A percentile compares a stretch with the other conserved stretches of the same genome.
Conservation (phyloP, 768 basidiomycete species). For the Termitomyces heimii region DNA sequence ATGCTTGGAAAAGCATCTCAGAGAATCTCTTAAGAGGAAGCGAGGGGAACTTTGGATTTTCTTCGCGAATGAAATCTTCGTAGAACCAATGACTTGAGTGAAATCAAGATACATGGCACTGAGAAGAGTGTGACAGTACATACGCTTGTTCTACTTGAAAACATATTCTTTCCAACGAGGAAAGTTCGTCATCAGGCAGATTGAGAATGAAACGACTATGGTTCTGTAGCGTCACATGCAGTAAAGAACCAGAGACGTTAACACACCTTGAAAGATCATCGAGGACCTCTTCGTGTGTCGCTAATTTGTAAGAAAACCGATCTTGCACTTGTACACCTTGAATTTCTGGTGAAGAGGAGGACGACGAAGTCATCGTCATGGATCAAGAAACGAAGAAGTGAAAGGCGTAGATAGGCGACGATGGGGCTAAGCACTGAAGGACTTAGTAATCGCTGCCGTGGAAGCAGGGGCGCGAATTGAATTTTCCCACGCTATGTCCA, state of each 20-base stretch:
- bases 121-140: conserved; percentile 26
- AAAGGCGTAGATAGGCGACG: conserved; percentile 19
- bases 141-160: conserved; percentile 99
- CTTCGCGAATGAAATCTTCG: conserved; percentile 95
- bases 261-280: conserved; percentile 84
- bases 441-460: too few relatives aligned
- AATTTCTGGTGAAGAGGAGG: conserved; percentile 76
- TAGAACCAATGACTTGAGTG: conserved; percentile 94
- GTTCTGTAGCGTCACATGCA: conserved; percentile 3
- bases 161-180: conserved; percentile 88
- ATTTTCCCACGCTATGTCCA: too few relatives aligned
- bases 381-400: conserved; percentile 14
- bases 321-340: conserved; percentile 29
- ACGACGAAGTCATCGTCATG: conserved; percentile 64
- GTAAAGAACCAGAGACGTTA: conserved; percentile 1
- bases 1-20: conserved; percentile 81
- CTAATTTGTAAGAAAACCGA: conserved; percentile 60
- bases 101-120: conserved; percentile 5
- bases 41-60: conserved; percentile 82
- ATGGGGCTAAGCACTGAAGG: neutral
- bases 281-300: conserved; percentile 78
- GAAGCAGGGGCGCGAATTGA: too few relatives aligned
- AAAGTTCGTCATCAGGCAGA: conserved; percentile 88
- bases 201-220: conserved; percentile 92
- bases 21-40: conserved; percentile 91